phyloP scores from a whole-genome alignment of 805 yeast species.

The Cyberlindnera maritima region DNA sequence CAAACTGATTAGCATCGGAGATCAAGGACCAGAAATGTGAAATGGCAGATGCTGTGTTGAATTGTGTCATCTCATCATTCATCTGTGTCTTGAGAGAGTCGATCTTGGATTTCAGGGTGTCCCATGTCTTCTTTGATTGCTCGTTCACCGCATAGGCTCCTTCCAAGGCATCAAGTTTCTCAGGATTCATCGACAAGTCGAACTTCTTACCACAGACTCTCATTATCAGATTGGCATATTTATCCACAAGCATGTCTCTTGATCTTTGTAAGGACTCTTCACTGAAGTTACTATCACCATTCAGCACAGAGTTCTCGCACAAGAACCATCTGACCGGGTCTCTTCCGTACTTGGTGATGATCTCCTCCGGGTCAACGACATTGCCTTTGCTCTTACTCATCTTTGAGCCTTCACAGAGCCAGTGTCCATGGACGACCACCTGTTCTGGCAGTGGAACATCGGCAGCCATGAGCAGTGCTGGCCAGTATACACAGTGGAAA shows the following conservation, averaged over 20 bases:
- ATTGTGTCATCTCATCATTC: conserved; percentile 40
- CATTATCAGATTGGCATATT: conserved; percentile 75
- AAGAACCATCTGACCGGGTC: conserved; percentile 75
- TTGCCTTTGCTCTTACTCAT: conserved; percentile 94
- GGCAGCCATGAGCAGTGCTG: conserved; percentile 84
- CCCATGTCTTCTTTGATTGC: conserved; percentile 7
- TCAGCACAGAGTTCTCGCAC: conserved; percentile 70
- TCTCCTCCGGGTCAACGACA: conserved; percentile 85
- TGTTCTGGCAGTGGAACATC: conserved; percentile 65
- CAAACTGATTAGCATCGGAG: conserved; percentile 58
- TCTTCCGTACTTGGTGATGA: conserved; percentile 60
- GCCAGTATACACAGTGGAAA: conserved; percentile 95
- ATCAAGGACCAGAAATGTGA: conserved; percentile 57
- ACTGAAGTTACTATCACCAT: conserved; percentile 76
- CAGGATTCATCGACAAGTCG: conserved; percentile 45
- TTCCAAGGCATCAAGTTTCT: conserved; percentile 4
- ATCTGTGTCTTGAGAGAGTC: conserved; percentile 37
- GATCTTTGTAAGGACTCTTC: conserved; percentile 49
- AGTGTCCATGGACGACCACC: conserved; percentile 88
- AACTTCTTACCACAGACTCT: conserved; percentile 75
- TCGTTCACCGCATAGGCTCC: conserved; percentile 9
- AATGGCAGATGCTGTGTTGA: conserved; percentile 56
- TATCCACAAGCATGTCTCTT: conserved; percentile 70
- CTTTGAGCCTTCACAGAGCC: conserved; percentile 86
- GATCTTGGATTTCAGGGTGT: conserved; percentile 31